Evolutionary conservation across 306 rosid genomes (phyloP).

Genomic region (Aeschynomene evenia): DNA sequence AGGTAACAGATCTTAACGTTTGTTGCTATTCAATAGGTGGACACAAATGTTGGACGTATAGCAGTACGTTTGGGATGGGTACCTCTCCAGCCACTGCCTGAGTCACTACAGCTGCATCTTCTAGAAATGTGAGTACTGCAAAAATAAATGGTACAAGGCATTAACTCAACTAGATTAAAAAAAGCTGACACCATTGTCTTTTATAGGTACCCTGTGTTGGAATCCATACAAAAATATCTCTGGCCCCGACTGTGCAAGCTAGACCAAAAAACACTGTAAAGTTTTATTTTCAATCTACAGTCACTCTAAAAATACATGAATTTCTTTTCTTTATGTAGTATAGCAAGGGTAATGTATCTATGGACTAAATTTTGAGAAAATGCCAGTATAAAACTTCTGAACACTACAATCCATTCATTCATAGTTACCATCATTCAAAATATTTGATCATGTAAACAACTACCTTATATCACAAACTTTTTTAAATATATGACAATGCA

Average conservation of each 20-base stretch:
- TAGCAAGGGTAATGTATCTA: background rate
- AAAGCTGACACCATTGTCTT: slow-evolving; percentile 31
- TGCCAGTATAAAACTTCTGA: background rate
- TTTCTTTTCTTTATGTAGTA: background rate
- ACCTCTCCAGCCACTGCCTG: slow-evolving; percentile 93
- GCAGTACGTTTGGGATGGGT: slow-evolving; percentile 97
- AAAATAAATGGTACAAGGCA: slow-evolving; percentile 10
- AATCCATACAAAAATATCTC: slow-evolving; percentile 81
- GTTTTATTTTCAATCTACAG: slow-evolving; percentile 11
- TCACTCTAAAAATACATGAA: background rate
- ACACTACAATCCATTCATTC: background rate
- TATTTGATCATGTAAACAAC: slow-evolving; percentile 9
- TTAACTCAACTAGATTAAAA: slow-evolving; percentile 17
- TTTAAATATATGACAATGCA: slow-evolving; percentile 5
- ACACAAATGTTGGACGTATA: slow-evolving; percentile 93
- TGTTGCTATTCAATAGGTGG: slow-evolving; percentile 58
- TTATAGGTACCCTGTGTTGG: slow-evolving; percentile 82
- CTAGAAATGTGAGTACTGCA: slow-evolving; percentile 70
- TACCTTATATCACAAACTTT: background rate
- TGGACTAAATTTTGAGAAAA: background rate
- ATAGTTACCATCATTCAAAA: slow-evolving; percentile 13
- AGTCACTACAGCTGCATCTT: slow-evolving; percentile 89
- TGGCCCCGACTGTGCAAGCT: slow-evolving; percentile 98
- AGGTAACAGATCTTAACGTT: slow-evolving; percentile 21
- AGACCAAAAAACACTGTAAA: slow-evolving; percentile 87